Percentiles rank a stretch among this genome's conserved stretches.
phyloP scores from a whole-genome alignment of 768 basidiomycete genomes.

The Lyophyllum atratum region DNA sequence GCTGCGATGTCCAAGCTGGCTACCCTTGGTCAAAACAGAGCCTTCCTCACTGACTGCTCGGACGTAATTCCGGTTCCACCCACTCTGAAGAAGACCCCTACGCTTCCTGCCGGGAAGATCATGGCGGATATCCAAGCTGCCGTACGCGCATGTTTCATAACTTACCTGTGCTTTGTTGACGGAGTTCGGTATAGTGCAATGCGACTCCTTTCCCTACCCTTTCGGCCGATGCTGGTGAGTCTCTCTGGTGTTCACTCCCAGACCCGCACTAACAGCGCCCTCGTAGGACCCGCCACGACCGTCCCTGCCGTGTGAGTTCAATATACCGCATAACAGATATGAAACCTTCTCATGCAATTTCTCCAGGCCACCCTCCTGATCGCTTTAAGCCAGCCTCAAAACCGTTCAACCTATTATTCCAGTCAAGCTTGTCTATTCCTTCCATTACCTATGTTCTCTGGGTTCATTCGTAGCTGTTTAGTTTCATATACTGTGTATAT shows the following conservation, averaged over 20 bases:
- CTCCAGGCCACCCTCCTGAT: background rate
- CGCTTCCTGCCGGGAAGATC: slow-evolving; percentile 31
- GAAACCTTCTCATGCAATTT: background rate
- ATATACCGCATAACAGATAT: background rate
- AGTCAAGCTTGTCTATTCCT: background rate
- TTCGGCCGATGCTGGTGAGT: slow-evolving; percentile 18
- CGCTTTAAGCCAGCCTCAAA: background rate
- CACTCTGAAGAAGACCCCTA: slow-evolving; percentile 13
- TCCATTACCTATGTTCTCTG: background rate
- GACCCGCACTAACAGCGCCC: background rate
- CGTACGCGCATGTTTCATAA: slow-evolving; percentile 1
- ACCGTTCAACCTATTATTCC: background rate
- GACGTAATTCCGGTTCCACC: slow-evolving; percentile 23
- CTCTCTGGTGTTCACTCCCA: background rate
- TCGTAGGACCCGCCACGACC: slow-evolving; percentile 19
- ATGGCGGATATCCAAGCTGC: slow-evolving; percentile 27
- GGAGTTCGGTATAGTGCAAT: slow-evolving; percentile 11
- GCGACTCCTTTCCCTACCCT: slow-evolving; percentile 27
- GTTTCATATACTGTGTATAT: background rate
- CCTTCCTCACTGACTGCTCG: slow-evolving; percentile 28
- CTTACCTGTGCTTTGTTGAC: background rate
- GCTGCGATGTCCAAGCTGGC: slow-evolving; percentile 35
- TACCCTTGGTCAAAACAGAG: slow-evolving; percentile 26
- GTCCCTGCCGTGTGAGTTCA: slow-evolving; percentile 19
- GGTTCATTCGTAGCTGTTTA: background rate